Evolutionary conservation across 139 green algal genomes (phyloP).

Genomic region (Chloropicon primus): DNA sequence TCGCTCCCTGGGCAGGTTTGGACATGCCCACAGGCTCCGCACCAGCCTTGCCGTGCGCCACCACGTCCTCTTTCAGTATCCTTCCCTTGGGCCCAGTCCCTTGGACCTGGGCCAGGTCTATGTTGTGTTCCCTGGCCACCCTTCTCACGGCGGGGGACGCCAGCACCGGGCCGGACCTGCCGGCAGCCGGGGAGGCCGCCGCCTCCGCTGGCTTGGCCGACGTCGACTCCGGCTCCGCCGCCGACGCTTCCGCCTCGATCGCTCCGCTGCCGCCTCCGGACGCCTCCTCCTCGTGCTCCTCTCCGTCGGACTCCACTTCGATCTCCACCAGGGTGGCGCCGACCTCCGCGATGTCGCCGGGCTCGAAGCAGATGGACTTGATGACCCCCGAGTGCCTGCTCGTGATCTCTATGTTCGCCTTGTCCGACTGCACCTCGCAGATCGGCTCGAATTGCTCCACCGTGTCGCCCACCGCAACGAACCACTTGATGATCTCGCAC

Average conservation of each 20-base stretch:
- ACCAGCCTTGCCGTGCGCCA: not conserved
- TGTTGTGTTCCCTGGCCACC: not conserved
- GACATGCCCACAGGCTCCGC: not conserved
- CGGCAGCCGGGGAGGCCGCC: not conserved
- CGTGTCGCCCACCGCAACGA: slow-evolving; percentile 49
- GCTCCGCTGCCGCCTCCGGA: slow-evolving; percentile 1
- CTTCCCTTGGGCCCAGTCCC: not conserved
- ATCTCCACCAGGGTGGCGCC: slow-evolving; percentile 60
- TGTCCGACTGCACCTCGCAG: slow-evolving; percentile 86
- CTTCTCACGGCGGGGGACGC: slow-evolving; percentile 34
- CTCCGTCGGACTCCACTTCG: slow-evolving; percentile 35
- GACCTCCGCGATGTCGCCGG: slow-evolving; percentile 61
- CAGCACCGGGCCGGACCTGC: slow-evolving; percentile 18
- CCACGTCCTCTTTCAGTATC: not conserved
- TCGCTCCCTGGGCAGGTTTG: not conserved
- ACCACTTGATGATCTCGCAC: slow-evolving; percentile 81
- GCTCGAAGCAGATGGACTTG: slow-evolving; percentile 32
- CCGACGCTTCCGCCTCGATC: not conserved
- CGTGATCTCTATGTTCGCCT: slow-evolving; percentile 81
- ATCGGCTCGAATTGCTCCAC: slow-evolving; percentile 65
- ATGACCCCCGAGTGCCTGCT: slow-evolving; percentile 59
- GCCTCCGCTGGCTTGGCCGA: not conserved
- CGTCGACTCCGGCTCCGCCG: not conserved
- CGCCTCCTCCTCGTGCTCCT: slow-evolving; percentile 9
- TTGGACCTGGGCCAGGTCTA: not conserved